Conservation (phyloP, 306 rosid genomes). For the Pterocarpus macrocarpus region DNA sequence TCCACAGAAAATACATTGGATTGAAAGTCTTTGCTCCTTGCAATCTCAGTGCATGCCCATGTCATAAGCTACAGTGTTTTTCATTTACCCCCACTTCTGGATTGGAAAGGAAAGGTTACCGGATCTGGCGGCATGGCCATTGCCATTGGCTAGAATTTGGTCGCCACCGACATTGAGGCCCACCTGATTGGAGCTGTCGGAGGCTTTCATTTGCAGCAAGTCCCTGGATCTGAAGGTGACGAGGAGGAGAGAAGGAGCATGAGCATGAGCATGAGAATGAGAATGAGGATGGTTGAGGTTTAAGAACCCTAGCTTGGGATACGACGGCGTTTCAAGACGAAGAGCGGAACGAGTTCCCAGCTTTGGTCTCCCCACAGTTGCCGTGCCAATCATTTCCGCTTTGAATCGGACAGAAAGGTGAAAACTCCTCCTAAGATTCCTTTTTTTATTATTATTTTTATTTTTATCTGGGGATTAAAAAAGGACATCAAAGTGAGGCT, state of each 20-base stretch:
- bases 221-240: slow-evolving; percentile 50
- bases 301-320: slow-evolving; percentile 37
- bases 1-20: too few species aligned
- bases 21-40: too few species aligned
- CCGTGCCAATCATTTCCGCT: slow-evolving; percentile 53
- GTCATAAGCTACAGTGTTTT: too few species aligned
- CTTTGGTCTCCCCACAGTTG: slow-evolving; percentile 49
- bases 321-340: slow-evolving; percentile 31
- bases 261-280: background rate
- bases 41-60: too few species aligned
- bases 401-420: background rate
- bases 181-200: slow-evolving; percentile 51
- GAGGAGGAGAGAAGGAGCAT: background rate
- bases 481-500: background rate
- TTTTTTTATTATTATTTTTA: background rate
- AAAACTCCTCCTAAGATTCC: background rate
- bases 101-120: slow-evolving; percentile 26
- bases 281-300: slow-evolving; percentile 12
- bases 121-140: slow-evolving; percentile 55
- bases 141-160: slow-evolving; percentile 29
- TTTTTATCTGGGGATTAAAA: background rate
- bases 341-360: slow-evolving; percentile 30
- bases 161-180: slow-evolving; percentile 38
- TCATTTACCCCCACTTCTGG: too few species aligned
- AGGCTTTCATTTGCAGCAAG: slow-evolving; percentile 45